Conservation (phyloP, 306 rosid species). For the Betula pendula region DNA sequence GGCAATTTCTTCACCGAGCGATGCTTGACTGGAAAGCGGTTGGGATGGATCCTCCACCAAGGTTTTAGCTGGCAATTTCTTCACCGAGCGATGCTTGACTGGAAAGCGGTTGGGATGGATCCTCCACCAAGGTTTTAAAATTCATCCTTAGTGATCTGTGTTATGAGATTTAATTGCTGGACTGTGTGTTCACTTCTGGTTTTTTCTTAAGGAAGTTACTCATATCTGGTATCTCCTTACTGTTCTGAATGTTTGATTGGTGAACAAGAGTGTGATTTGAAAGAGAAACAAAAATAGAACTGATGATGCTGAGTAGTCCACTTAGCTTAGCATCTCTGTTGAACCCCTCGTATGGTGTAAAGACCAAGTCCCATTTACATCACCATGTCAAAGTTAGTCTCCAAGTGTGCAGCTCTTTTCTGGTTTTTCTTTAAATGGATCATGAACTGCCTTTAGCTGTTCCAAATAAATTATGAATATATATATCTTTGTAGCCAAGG, state of each 20-base stretch:
- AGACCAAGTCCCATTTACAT: not conserved
- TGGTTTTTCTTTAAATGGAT: conserved; percentile 1
- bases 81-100: conserved; percentile 77
- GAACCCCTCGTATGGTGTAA: not conserved
- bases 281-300: conserved; percentile 21
- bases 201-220: not conserved
- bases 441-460: not conserved
- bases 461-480: too few species aligned
- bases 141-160: conserved; percentile 24
- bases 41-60: conserved; percentile 80
- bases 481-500: not conserved
- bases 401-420: not conserved
- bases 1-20: conserved; percentile 83
- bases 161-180: conserved; percentile 12
- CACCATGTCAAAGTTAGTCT: not conserved
- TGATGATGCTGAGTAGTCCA: conserved; percentile 11
- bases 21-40: conserved; percentile 89
- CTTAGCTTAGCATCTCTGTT: conserved; percentile 7
- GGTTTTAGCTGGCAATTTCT: conserved; percentile 84
- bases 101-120: conserved; percentile 86
- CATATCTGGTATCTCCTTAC: conserved; percentile 12
- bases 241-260: not conserved
- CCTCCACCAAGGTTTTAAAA: conserved; percentile 75
- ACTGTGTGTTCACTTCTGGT: not conserved
- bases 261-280: not conserved